phyloP scores from a whole-genome alignment of 208 protist genomes.

The Leishmania martiniquensis region DNA sequence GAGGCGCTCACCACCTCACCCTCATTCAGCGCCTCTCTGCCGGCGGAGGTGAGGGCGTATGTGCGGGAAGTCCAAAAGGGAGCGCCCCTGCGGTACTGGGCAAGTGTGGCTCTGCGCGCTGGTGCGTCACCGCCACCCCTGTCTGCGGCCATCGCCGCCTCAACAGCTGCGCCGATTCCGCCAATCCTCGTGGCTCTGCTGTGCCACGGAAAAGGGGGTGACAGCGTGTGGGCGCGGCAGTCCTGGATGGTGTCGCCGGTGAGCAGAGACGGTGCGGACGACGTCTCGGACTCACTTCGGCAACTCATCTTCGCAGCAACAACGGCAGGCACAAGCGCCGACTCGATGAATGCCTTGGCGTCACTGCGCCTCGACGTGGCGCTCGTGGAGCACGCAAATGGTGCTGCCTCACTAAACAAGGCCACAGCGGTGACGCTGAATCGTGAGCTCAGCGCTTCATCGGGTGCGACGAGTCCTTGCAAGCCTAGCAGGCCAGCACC shows the following conservation, averaged over 20 bases:
- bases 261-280: background rate
- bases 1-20: slow-evolving; percentile 2
- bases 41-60: slow-evolving; percentile 24
- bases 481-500: slow-evolving; percentile 27
- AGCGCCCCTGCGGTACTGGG: slow-evolving; percentile 12
- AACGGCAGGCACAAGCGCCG: background rate
- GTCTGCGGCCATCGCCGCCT: slow-evolving; percentile 18
- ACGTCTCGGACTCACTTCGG: background rate
- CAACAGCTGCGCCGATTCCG: slow-evolving; percentile 4
- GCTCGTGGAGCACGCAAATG: background rate
- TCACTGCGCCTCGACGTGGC: background rate
- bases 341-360: background rate
- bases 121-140: slow-evolving; percentile 26
- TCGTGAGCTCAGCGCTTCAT: background rate
- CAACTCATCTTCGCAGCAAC: background rate
- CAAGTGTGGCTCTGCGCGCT: slow-evolving; percentile 4
- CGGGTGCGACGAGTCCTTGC: background rate
- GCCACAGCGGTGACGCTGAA: slow-evolving; percentile 2
- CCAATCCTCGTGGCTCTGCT: background rate
- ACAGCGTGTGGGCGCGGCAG: slow-evolving; percentile 8
- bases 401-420: background rate
- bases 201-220: slow-evolving; percentile 1
- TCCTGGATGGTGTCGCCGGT: background rate
- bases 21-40: slow-evolving; percentile 1
- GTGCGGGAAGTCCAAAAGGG: slow-evolving; percentile 18